These are phyloP conservation scores for Calonectria honghensis DNA, from an alignment of 2,329 filamentous ascomycete genomes.

Conservation along the genomic window DNA sequence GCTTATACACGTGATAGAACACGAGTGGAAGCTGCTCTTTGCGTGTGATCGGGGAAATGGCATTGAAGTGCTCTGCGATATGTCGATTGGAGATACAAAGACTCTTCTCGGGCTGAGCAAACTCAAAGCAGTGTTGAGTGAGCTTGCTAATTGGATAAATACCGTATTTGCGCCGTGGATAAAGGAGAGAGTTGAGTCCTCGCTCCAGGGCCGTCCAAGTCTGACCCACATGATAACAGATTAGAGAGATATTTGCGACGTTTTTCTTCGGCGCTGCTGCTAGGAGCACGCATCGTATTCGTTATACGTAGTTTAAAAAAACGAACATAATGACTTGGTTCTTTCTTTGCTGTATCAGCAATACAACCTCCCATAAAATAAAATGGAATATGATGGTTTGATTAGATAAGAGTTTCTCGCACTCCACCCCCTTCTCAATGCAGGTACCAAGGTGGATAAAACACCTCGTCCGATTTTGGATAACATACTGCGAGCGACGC, in stretches of 20 bases:
- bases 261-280: neutral
- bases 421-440: too few relatives aligned
- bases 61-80: constrained; percentile 5
- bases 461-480: neutral
- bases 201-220: neutral
- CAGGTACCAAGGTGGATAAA: neutral
- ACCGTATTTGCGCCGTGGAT: neutral
- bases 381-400: too few relatives aligned
- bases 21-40: constrained; percentile 16
- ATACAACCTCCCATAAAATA: too few relatives aligned
- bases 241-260: neutral
- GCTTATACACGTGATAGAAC: neutral
- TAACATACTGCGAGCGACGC: neutral
- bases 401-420: too few relatives aligned
- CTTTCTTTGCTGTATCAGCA: too few relatives aligned
- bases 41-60: neutral
- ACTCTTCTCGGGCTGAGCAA: neutral
- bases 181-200: constrained; percentile 1
- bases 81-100: constrained; percentile 13
- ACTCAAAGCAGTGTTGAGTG: neutral
- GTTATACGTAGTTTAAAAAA: too few relatives aligned
- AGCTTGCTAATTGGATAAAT: constrained; percentile 10
- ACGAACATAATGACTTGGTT: too few relatives aligned
- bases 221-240: neutral
- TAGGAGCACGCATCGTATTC: too few relatives aligned